Evolutionary conservation across 441 rosid species (phyloP), one percentile per base, ranked within the genome.

Genomic region (Gossypium schwendimanii): DNA sequence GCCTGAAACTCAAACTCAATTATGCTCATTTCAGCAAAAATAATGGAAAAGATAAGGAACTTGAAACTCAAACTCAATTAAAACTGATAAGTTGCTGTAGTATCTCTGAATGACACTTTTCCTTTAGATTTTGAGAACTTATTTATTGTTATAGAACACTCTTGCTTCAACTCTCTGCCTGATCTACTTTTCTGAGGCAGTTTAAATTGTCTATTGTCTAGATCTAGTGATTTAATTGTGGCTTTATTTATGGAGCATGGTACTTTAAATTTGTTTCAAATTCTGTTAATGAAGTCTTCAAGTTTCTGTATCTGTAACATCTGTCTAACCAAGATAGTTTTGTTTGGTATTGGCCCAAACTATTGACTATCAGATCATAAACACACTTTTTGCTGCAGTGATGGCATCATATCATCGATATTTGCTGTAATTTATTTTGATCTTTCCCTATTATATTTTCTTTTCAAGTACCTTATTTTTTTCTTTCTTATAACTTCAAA

Each of bases 91-190:
- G 64, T n/a, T 54, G 3, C 15, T 36, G n/a, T 62, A 36, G 47
- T 33, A 15, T 7, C 39, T 15, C 12, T 33, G 66, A 33, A 62
- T 11, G 23, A 8, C 24, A 33, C 66, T 33, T 62, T 62, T 62
- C 24, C 24, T 62, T 57, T 62, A 33, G 21, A 33, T 9, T 15
- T 9, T 33, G 67, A 23, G 4, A 62, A 36, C 49, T 36, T 62
- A 18, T 62, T 36, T 62, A 36, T 62, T 62, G 67, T 62, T 62
- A 36, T 8, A 62, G 67, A 62, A 36, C 24, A 36, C 49, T 62
- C 6, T 33, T 33, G 49, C 49, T 62, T 10, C 26, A 62, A 33
- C 17, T 62, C 24, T 15, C 2, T 31, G 3, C 66, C 49, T 33
- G 23, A 9, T 62, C 10, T 28, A 59, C 6, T 14, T n/a, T 24